Conservation (phyloP, 768 basidiomycete species). For the Hortiboletus campestris region DNA sequence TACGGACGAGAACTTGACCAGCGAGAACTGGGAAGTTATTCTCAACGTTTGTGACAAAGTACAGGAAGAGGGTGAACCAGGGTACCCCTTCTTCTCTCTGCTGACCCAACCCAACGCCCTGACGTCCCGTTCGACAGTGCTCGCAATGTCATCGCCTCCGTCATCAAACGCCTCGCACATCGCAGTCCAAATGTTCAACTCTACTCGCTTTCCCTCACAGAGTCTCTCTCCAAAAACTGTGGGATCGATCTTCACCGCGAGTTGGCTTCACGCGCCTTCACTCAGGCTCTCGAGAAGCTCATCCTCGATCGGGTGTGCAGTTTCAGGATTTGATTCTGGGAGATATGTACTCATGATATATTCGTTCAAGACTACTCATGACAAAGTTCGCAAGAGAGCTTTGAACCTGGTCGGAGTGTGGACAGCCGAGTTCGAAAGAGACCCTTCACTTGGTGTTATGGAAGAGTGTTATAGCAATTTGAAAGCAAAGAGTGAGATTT, state of each 20-base stretch:
- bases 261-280: conserved; percentile 87
- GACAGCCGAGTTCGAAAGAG: conserved; percentile 80
- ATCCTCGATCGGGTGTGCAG: conserved; percentile 78
- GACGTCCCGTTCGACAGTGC: conserved; percentile 55
- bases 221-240: conserved; percentile 91
- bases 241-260: conserved; percentile 78
- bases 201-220: conserved; percentile 83
- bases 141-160: conserved; percentile 75
- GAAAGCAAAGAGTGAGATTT: conserved; percentile 70
- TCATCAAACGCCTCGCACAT: conserved; percentile 89
- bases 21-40: conserved; percentile 95
- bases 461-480: conserved; percentile 82
- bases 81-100: conserved; percentile 45
- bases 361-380: conserved; percentile 73
- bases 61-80: conserved; percentile 78
- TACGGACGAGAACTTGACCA: conserved; percentile 95
- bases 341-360: conserved; percentile 10
- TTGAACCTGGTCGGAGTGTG: conserved; percentile 75
- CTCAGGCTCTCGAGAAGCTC: conserved; percentile 81
- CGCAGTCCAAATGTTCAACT: conserved; percentile 96
- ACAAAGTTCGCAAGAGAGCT: conserved; percentile 79
- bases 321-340: not conserved
- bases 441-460: conserved; percentile 83
- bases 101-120: conserved; percentile 9
- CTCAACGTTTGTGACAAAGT: conserved; percentile 97